Conservation (phyloP, 176 grass and related monocot species). For the Ensete glaucum region DNA sequence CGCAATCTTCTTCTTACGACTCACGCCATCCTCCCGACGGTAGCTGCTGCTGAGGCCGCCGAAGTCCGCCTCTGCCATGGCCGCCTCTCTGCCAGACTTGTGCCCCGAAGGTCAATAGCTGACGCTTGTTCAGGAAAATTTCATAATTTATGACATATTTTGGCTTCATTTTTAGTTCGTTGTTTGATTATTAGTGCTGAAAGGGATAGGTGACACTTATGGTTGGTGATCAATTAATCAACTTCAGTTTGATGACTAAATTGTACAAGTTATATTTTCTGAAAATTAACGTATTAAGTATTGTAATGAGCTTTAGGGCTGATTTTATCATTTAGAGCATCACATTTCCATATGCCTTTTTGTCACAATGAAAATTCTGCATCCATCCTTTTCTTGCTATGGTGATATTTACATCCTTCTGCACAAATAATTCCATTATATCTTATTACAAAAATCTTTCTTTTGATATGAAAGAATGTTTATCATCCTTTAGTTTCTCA, state of each 20-base stretch:
- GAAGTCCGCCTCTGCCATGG: constrained; percentile 44
- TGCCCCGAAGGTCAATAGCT: constrained; percentile 47
- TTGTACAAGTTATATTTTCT: not conserved
- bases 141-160: not conserved
- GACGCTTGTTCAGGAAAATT: not conserved
- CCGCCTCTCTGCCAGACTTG: constrained; percentile 45
- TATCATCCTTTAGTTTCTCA: not conserved
- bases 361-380: not conserved
- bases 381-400: not conserved
- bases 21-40: constrained; percentile 60
- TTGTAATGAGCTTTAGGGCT: not conserved
- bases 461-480: not conserved
- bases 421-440: not conserved
- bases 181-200: not conserved
- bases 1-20: constrained; percentile 79
- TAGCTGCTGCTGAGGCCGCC: constrained; percentile 45
- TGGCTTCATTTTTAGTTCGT: not conserved
- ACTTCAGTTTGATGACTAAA: not conserved
- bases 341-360: not conserved
- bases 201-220: not conserved
- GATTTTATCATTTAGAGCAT: not conserved
- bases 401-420: not conserved
- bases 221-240: not conserved
- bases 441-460: not conserved
- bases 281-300: not conserved